phyloP scores from a whole-genome alignment of 176 grass and related monocot species.

The Carex parvula region DNA sequence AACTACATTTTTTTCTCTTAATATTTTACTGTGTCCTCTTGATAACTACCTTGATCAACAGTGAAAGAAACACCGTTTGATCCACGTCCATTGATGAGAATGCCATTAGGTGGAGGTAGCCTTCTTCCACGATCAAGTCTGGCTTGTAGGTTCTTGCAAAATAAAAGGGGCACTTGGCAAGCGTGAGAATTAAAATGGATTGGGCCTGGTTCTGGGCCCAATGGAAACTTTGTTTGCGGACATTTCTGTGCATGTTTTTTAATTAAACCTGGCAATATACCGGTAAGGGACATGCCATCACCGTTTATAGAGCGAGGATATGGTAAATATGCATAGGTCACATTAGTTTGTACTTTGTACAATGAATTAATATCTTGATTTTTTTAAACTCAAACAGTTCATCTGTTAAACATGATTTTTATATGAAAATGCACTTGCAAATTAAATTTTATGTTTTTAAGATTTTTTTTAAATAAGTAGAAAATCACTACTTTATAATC shows the following conservation, averaged over 20 bases:
- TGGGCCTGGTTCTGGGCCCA: background rate
- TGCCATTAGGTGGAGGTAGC: slow-evolving; percentile 48
- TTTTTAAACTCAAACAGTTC: too few species aligned
- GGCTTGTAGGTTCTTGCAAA: slow-evolving; percentile 48
- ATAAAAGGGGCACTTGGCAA: background rate
- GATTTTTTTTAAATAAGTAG: too few species aligned
- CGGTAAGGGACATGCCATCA: background rate
- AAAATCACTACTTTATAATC: too few species aligned
- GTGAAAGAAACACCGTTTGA: slow-evolving; percentile 28
- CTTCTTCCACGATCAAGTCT: slow-evolving; percentile 46
- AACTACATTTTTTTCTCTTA: background rate
- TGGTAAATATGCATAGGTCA: too few species aligned
- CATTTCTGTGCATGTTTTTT: background rate
- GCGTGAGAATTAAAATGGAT: background rate
- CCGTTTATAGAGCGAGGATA: too few species aligned
- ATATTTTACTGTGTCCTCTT: background rate
- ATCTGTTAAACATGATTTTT: too few species aligned
- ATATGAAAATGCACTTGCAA: too few species aligned
- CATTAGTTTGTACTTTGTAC: too few species aligned
- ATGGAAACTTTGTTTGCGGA: background rate
- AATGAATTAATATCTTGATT: too few species aligned
- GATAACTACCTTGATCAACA: slow-evolving; percentile 49
- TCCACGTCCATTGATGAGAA: slow-evolving; percentile 79
- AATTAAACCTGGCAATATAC: background rate
- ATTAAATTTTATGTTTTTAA: too few species aligned